Evolutionary conservation across 208 protist genomes (phyloP), one percentile per base, ranked within the genome.

Genomic region (Trypanosoma mega): DNA sequence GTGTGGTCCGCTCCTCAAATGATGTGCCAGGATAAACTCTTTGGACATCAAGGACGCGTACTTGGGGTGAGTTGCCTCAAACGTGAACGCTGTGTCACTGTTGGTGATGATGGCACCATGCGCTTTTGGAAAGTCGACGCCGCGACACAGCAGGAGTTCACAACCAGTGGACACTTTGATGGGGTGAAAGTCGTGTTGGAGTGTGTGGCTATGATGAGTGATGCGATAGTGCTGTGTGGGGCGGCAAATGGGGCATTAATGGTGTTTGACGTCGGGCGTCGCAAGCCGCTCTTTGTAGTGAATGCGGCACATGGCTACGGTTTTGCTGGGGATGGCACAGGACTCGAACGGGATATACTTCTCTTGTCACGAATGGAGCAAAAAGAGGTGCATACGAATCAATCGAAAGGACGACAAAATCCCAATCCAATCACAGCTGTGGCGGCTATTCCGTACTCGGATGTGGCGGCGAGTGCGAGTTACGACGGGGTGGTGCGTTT

Each of bases 41-140:
- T 91, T 63, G 90, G 90, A 20, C 90, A 96, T 60, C 75, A 82
- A 31, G 87, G 90, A 5, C 24, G 62, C 2, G 75, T 93, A 14
- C 68, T 78, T 46, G 69, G 60, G 50, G 47, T 94, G 34, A 68
- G 85, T 45, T 78, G 68, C 2, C 83, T 93, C 37, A 75, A 68
- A 23, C 78, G 79, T 18, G 87, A 96, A 49, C 77, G 79, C 30
- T 87, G 81, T 33, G 82, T 78, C 18, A 91, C 79, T 21, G 87
- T 92, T 26, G 87, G 90, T 43, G 82, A 88, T 18, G 90, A 96
- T 56, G 80, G 85, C 37, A 87, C 83, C 48, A 88, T 94, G 84
- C 90, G 90, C 34, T 92, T 87, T 48, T 96, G 87, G 85, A 91
- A 92, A 58, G 68, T 92, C 27, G 87, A 94, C 36, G 86, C 82